Evolutionary conservation across 2,329 filamentous ascomycete genomes (phyloP).

Genomic region (Amauroascus verrucosus): DNA sequence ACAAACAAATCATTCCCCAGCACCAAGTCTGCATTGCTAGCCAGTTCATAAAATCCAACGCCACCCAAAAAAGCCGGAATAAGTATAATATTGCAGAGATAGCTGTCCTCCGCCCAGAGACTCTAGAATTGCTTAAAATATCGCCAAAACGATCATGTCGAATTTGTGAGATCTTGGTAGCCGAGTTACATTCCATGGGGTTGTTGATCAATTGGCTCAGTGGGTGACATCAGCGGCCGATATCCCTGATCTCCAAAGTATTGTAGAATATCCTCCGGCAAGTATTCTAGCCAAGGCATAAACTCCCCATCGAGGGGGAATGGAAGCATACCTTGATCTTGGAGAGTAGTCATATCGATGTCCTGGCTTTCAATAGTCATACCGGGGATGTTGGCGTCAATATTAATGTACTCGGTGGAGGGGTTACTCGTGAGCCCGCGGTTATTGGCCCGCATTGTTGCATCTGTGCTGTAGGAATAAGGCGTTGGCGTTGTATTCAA

Average conservation of each 20-base stretch:
- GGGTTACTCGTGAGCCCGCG: background rate
- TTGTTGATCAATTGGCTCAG: background rate
- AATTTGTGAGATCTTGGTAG: too few species aligned
- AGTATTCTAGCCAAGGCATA: constrained; percentile 64
- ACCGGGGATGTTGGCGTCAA: constrained; percentile 3
- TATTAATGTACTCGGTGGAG: background rate
- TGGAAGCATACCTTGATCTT: constrained; percentile 31
- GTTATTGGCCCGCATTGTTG: background rate
- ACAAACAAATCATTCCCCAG: too few species aligned
- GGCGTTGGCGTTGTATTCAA: background rate
- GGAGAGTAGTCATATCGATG: constrained; percentile 59
- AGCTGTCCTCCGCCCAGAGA: too few species aligned
- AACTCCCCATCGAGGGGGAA: constrained; percentile 47
- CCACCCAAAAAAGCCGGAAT: too few species aligned
- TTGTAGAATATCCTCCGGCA: constrained; percentile 55
- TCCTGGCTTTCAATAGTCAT: constrained; percentile 59
- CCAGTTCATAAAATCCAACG: too few species aligned
- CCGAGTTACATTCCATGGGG: background rate
- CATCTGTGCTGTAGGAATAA: background rate
- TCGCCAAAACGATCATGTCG: too few species aligned
- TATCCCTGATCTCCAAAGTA: constrained; percentile 37
- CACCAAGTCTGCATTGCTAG: too few species aligned
- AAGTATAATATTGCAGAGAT: too few species aligned
- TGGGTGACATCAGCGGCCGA: constrained; percentile 14
- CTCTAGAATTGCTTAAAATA: too few species aligned